Percentiles rank a stretch among this genome's conserved stretches.
phyloP scores from a whole-genome alignment of 495 filamentous ascomycete species.

The Cryomyces antarcticus region DNA sequence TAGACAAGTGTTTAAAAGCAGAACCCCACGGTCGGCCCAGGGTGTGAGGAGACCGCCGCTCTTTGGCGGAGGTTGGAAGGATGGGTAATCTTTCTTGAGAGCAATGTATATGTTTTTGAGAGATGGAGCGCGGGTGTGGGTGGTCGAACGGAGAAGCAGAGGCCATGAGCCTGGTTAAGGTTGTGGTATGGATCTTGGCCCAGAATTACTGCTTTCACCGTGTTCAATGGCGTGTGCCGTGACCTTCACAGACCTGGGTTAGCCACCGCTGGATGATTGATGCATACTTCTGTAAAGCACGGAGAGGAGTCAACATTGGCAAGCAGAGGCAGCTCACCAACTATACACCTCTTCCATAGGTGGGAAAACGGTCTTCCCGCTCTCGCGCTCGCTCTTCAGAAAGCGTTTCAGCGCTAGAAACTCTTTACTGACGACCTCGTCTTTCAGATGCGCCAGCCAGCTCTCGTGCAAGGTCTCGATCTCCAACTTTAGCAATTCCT shows the following conservation, averaged over 20 bases:
- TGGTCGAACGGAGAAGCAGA: conserved; percentile 82
- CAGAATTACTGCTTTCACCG: conserved; percentile 72
- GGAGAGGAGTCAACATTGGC: background rate
- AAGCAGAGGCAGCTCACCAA: conserved; percentile 35
- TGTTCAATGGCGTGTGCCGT: conserved; percentile 69
- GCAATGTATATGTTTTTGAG: conserved; percentile 80
- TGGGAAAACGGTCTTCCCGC: conserved; percentile 60
- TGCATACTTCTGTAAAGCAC: background rate
- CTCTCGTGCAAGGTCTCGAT: conserved; percentile 78
- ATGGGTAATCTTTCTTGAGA: conserved; percentile 71
- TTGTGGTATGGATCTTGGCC: conserved; percentile 98
- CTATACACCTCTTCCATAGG: conserved; percentile 80
- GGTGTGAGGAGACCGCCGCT: conserved; percentile 65
- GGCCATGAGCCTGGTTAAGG: conserved; percentile 81
- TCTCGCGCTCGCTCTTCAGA: conserved; percentile 54
- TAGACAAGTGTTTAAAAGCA: conserved; percentile 81
- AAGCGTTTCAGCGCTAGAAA: conserved; percentile 82
- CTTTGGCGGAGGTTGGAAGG: conserved; percentile 52
- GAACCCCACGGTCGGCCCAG: conserved; percentile 81
- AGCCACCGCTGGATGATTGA: too few relatives aligned
- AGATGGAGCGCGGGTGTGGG: conserved; percentile 69
- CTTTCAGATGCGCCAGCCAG: conserved; percentile 74
- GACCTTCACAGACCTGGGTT: conserved; percentile 32
- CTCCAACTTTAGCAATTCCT: conserved; percentile 61
- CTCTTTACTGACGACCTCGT: conserved; percentile 52